A percentile compares a stretch with the other conserved stretches of the same genome.
These are phyloP conservation scores for Coprinopsis sp. DNA, from an alignment of 768 basidiomycete genomes.

Conservation along the genomic window DNA sequence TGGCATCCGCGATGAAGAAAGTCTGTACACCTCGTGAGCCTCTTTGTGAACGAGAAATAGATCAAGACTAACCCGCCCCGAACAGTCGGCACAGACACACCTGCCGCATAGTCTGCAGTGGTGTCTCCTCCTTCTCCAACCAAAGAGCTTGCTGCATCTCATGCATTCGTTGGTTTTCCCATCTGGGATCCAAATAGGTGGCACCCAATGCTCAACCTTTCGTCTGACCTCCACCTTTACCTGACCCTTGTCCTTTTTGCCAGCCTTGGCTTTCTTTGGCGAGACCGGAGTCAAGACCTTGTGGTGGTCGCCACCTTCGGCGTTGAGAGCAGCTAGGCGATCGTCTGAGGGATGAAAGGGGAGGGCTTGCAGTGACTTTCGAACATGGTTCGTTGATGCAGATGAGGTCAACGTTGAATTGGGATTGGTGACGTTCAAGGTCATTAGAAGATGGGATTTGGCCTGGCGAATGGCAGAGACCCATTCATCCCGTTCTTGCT, in stretches of 20 bases:
- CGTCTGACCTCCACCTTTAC: conserved; percentile 37
- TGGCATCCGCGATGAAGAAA: conserved; percentile 70
- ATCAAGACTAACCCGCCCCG: conserved; percentile 55
- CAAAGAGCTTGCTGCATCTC: conserved; percentile 74
- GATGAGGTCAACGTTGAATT: conserved; percentile 82
- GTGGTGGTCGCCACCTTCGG: conserved; percentile 16
- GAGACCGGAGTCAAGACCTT: conserved; percentile 12
- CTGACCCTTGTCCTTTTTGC: conserved; percentile 18
- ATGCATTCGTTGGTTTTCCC: conserved; percentile 79
- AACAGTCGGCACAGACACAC: conserved; percentile 84
- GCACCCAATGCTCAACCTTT: conserved; percentile 78
- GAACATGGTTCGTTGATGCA: conserved; percentile 67
- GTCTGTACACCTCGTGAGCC: conserved; percentile 44
- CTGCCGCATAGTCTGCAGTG: conserved; percentile 84
- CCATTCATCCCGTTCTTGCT: conserved; percentile 63
- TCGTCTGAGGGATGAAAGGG: conserved; percentile 60
- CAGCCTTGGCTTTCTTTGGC: conserved; percentile 9
- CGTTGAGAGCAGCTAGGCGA: conserved; percentile 29
- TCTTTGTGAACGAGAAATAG: conserved; percentile 1
- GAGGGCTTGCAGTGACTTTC: conserved; percentile 67
- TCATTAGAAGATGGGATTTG: conserved; percentile 64
- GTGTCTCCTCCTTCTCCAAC: conserved; percentile 75
- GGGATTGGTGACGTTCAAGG: conserved; percentile 66
- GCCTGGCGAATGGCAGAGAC: conserved; percentile 60
- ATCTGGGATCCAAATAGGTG: conserved; percentile 92